Evolutionary conservation across 2,329 filamentous ascomycete genomes (phyloP), one percentile per base, ranked within the genome.

Genomic region (Penicillium brasilianum): DNA sequence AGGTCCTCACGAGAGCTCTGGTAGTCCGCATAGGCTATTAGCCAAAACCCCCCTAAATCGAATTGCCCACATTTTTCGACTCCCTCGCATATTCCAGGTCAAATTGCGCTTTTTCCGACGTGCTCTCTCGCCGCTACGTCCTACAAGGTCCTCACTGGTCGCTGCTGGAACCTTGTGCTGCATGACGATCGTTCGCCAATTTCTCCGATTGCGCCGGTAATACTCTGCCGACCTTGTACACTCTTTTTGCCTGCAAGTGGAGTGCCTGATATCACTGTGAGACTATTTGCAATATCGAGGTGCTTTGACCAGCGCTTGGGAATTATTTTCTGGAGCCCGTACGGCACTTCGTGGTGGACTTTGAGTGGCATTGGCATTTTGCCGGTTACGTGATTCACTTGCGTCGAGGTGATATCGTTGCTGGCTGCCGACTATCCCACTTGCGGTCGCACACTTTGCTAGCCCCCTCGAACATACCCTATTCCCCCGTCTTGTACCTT

Each of bases 201-300:
- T 68, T 49, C 65, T 50, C 69, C 63, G 64, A 64, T 65, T 67
- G 58, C 59, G 48, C 63, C 58, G 58, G 48, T 62, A 55, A 62
- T 61, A 39, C 52, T 11, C 22, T 39, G 44, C 58, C 55, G 41
- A 60, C 25, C 28, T 55, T 43, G 51, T 44, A 55, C 46, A 57
- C 16, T 49, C 44, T 32, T 56, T 25, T 32, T 30, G 25, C 44
- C 52, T 39, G 41, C 44, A 30, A 53, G 46, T 39, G 54, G 49
- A 41, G 59, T 58, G 44, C 55, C 61, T 68, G 59, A 64, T 36
- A 64, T 65, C 49, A 62, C 46, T 48, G 53, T 54, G 55, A 66
- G 58, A 65, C 60, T 25, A 50, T 54, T 41, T 39, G 34, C 49
- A 39, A 46, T 46, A 46, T 41, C 50, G 59, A 56, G 44, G 54